phyloP scores from a whole-genome alignment of 2,329 filamentous ascomycete genomes.

The Hypoxylon sp. region DNA sequence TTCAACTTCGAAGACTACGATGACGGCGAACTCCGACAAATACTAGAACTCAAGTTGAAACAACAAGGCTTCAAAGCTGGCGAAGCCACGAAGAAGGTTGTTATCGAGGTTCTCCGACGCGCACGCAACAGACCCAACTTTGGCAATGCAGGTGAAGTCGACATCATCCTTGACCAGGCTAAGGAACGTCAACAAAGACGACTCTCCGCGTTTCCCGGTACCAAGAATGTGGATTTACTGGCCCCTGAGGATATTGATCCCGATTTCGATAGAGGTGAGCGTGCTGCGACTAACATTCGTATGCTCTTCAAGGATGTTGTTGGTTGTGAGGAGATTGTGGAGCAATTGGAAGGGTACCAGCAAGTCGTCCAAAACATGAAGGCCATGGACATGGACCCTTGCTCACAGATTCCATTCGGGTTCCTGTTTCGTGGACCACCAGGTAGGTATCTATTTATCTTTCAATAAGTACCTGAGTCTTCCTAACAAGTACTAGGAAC shows the following conservation, averaged over 20 bases:
- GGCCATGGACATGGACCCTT: slow-evolving; percentile 62
- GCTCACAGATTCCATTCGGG: slow-evolving; percentile 67
- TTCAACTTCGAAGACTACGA: slow-evolving; percentile 80
- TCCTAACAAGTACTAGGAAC: slow-evolving; percentile 56
- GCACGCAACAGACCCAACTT: slow-evolving; percentile 76
- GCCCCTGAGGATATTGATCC: slow-evolving; percentile 65
- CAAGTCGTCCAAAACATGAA: slow-evolving; percentile 62
- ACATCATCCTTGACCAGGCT: slow-evolving; percentile 73
- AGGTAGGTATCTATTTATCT: slow-evolving; percentile 56
- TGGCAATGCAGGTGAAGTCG: slow-evolving; percentile 81
- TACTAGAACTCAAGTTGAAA: slow-evolving; percentile 75
- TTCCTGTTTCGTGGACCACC: slow-evolving; percentile 73
- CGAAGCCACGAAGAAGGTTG: slow-evolving; percentile 65
- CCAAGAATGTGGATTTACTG: slow-evolving; percentile 49
- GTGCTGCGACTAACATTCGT: slow-evolving; percentile 59
- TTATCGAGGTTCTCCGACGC: slow-evolving; percentile 71
- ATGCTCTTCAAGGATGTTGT: slow-evolving; percentile 46
- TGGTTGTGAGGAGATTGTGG: slow-evolving; percentile 70
- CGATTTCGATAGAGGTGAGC: slow-evolving; percentile 63
- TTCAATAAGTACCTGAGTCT: neutral
- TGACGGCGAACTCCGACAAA: slow-evolving; percentile 68
- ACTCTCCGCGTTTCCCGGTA: slow-evolving; percentile 41
- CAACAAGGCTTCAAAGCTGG: slow-evolving; percentile 68
- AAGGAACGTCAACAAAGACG: slow-evolving; percentile 67
- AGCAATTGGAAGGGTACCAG: slow-evolving; percentile 65